Evolutionary conservation across 768 basidiomycete species (phyloP), one percentile per base, ranked within the genome.

Genomic region (Chalciporus chontae): DNA sequence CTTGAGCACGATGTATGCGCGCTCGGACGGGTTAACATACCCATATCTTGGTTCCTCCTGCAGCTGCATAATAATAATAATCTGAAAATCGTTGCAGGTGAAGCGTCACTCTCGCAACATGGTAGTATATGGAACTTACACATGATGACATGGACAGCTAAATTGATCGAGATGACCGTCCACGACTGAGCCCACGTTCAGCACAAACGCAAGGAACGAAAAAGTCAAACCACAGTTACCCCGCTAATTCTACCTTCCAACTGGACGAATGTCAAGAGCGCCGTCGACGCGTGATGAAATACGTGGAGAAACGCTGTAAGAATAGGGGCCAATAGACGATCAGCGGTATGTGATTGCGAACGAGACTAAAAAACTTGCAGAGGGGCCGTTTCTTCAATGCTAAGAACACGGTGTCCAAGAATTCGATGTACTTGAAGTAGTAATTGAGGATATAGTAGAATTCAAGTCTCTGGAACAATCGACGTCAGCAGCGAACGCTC

Each of bases 371-470:
- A 38, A 13, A 73, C 86, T 59, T 63, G 90, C 93, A 87, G 44
- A 98, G 77, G 3, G 90, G 91, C 69, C 96, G 95, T 80, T 97
- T 98, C 83, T 94, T 97, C 59, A 96, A 76, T 17, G 91, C 90
- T 45, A 97, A 80, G 79, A 97, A 96, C 52, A 95, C 80, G 29
- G 95, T 98, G 76, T 97, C 94, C 57, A 93, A 64, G 51, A 97
- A 81, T 71, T 98, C 95, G 56, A 94, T 71, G 71, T 95, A 97
- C 70, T 96, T 96, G 81, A 95, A 90, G 72, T 85, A 92, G 73
- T 97, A 96, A 75, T 97, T 96, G 74, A 96, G 72, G 75, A 97
- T 92, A 74, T 97, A 97, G 75, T 89, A 96, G 61, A 92, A 85
- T 71, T 95, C 87, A 72, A 96, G 76, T 62, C 80, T 80, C 92